These are phyloP conservation scores for Cercospora zeae-maydis DNA, from an alignment of 2,329 filamentous ascomycete genomes.

Conservation along the genomic window DNA sequence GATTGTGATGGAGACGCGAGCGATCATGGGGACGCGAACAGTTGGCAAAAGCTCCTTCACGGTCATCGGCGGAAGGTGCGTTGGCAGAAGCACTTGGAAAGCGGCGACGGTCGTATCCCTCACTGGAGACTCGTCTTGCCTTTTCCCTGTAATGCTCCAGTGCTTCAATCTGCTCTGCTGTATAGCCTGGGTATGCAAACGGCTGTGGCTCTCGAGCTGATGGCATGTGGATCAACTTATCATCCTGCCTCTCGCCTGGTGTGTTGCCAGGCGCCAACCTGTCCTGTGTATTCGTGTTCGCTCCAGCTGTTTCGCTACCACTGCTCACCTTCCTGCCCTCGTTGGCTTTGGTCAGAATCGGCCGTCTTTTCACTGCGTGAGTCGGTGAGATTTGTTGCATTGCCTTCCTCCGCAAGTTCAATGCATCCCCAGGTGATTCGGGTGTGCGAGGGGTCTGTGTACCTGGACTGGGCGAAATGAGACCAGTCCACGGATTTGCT, in stretches of 20 bases:
- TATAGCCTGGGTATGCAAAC: constrained; percentile 31
- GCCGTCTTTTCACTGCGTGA: constrained; percentile 15
- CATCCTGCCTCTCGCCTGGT: constrained; percentile 15
- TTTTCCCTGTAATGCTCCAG: constrained; percentile 33
- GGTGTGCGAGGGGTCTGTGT: constrained; percentile 30
- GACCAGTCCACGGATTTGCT: constrained; percentile 36
- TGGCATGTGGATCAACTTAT: constrained; percentile 37
- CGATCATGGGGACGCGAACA: no score
- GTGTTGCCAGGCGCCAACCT: neutral
- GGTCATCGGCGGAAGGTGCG: neutral
- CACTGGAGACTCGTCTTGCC: constrained; percentile 27
- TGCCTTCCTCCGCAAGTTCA: constrained; percentile 22
- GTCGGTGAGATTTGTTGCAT: constrained; percentile 23
- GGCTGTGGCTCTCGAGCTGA: constrained; percentile 36
- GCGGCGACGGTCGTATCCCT: constrained; percentile 28
- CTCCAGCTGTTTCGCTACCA: constrained; percentile 4
- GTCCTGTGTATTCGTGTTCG: no score
- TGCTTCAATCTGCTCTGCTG: constrained; percentile 32
- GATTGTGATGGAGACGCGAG: no score
- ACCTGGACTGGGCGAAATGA: constrained; percentile 34
- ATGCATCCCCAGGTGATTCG: constrained; percentile 32
- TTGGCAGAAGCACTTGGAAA: neutral
- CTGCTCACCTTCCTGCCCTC: constrained; percentile 30
- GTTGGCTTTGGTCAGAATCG: constrained; percentile 25
- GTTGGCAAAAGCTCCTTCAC: neutral